These are phyloP conservation scores for Sechiopsis laciniata DNA, from an alignment of 306 rosid genomes.

Conservation along the genomic window DNA sequence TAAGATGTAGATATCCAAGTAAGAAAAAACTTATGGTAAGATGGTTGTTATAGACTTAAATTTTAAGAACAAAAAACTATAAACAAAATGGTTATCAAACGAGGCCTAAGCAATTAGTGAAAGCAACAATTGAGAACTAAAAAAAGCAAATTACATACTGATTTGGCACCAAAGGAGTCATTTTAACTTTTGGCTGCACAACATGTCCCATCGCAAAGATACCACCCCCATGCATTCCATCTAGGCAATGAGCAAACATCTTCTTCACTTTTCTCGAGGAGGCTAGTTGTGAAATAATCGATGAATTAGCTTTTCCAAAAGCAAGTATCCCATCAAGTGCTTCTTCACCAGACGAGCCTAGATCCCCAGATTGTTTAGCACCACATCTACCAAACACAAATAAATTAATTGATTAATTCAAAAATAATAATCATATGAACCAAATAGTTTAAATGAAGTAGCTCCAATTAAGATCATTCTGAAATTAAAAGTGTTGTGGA, in stretches of 20 bases:
- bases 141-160: slow-evolving; percentile 57
- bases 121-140: not conserved
- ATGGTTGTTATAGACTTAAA: no score
- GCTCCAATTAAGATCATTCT: not conserved
- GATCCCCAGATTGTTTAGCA: slow-evolving; percentile 85
- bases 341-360: slow-evolving; percentile 58
- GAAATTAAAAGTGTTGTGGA: no score
- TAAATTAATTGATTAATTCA: not conserved
- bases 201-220: slow-evolving; percentile 95
- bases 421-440: not conserved
- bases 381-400: slow-evolving; percentile 64
- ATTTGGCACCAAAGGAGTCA: slow-evolving; percentile 79
- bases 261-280: slow-evolving; percentile 81
- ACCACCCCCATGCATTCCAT: slow-evolving; percentile 95
- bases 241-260: slow-evolving; percentile 98
- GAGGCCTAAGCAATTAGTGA: not conserved
- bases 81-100: no score
- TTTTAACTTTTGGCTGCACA: slow-evolving; percentile 86
- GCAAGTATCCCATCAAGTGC: slow-evolving; percentile 99
- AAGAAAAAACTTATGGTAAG: no score
- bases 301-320: slow-evolving; percentile 88
- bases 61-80: no score
- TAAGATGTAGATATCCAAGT: no score
- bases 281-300: slow-evolving; percentile 90
- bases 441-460: not conserved